These are phyloP conservation scores for Pachysandra terminalis DNA, from an alignment of 164 flowering plant species.

Conservation along the genomic window DNA sequence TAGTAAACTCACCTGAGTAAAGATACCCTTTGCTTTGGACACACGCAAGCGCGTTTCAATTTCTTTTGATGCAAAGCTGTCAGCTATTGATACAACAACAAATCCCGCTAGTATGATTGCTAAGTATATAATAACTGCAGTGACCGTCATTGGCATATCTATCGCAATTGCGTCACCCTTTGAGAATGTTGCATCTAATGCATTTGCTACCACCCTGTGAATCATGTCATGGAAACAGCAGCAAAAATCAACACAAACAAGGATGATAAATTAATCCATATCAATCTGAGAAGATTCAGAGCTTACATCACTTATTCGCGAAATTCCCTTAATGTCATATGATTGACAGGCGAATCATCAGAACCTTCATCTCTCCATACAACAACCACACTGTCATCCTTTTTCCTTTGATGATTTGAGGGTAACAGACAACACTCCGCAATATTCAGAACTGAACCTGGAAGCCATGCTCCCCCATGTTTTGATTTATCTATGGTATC, in stretches of 20 bases:
- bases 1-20: slow-evolving; percentile 70
- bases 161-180: slow-evolving; percentile 94
- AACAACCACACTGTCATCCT: slow-evolving; percentile 55
- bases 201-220: slow-evolving; percentile 87
- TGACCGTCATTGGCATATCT: slow-evolving; percentile 91
- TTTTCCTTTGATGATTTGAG: slow-evolving; percentile 37
- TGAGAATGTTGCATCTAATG: slow-evolving; percentile 58
- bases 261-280: not conserved
- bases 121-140: slow-evolving; percentile 79
- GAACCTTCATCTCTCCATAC: slow-evolving; percentile 80
- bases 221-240: slow-evolving; percentile 9
- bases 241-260: not conserved
- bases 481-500: slow-evolving; percentile 63
- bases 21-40: slow-evolving; percentile 86
- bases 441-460: slow-evolving; percentile 70
- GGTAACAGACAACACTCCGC: slow-evolving; percentile 86
- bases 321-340: slow-evolving; percentile 61
- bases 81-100: slow-evolving; percentile 93
- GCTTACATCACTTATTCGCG: slow-evolving; percentile 87
- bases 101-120: slow-evolving; percentile 78
- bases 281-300: slow-evolving; percentile 4
- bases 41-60: slow-evolving; percentile 78
- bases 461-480: slow-evolving; percentile 80
- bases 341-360: slow-evolving; percentile 51
- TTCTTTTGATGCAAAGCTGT: slow-evolving; percentile 87